Evolutionary conservation across 352 stramenopile genomes (phyloP).

Genomic region (Peronospora farinosa): DNA sequence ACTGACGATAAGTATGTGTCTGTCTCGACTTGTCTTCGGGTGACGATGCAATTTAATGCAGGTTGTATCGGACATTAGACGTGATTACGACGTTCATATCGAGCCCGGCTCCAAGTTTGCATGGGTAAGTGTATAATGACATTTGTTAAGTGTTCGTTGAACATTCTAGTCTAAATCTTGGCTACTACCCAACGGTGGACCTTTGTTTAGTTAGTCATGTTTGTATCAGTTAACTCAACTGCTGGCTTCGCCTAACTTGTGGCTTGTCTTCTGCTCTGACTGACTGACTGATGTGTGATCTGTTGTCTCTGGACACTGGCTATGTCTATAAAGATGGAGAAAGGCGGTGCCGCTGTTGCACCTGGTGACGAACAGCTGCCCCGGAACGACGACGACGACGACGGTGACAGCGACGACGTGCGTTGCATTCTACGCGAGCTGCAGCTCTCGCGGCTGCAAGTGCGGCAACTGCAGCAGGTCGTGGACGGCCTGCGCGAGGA

Average conservation of each 20-base stretch:
- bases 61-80: constrained; percentile 36
- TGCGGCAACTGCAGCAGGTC: constrained; percentile 35
- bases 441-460: constrained; percentile 25
- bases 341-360: constrained; percentile 32
- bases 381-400: constrained; percentile 21
- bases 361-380: constrained; percentile 28
- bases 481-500: constrained; percentile 54
- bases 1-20: constrained; percentile 27
- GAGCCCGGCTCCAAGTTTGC: constrained; percentile 23
- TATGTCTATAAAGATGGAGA: constrained; percentile 46
- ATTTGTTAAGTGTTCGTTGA: constrained; percentile 13
- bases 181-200: constrained; percentile 25
- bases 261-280: constrained; percentile 12
- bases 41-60: constrained; percentile 12
- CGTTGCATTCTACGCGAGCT: constrained; percentile 28
- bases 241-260: constrained; percentile 1
- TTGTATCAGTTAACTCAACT: constrained; percentile 20
- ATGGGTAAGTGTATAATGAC: constrained; percentile 22
- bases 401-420: constrained; percentile 21
- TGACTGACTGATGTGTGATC: constrained; percentile 24
- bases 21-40: constrained; percentile 17
- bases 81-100: constrained; percentile 34
- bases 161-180: constrained; percentile 21
- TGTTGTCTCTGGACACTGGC: constrained; percentile 37
- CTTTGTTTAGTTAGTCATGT: constrained; percentile 31